phyloP scores from a whole-genome alignment of 257 asterid genomes.

The Ligustrum vulgare region DNA sequence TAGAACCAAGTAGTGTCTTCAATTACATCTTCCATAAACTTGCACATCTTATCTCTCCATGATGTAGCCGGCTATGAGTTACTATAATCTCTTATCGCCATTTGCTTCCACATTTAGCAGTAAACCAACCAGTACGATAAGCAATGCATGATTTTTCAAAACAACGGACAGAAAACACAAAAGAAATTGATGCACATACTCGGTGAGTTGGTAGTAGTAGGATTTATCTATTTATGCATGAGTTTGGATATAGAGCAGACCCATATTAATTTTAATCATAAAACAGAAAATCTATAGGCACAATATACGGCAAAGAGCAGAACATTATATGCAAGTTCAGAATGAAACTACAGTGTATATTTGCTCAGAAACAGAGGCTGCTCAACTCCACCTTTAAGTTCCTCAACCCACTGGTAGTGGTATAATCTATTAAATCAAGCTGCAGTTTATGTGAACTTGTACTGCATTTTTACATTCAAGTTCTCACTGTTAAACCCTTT shows the following conservation, averaged over 20 bases:
- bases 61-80: neutral
- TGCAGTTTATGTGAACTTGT: neutral
- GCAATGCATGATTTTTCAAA: neutral
- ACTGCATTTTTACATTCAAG: neutral
- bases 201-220: neutral
- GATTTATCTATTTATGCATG: too few species aligned
- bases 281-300: neutral
- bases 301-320: neutral
- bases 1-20: too few species aligned
- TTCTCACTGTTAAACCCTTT: neutral
- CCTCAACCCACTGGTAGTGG: neutral
- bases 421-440: neutral
- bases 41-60: neutral
- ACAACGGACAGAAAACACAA: too few species aligned
- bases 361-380: neutral
- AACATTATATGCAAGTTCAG: neutral
- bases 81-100: neutral
- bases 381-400: neutral
- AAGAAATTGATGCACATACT: neutral
- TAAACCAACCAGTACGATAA: neutral
- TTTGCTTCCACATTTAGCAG: neutral
- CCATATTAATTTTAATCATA: neutral
- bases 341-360: too few species aligned
- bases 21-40: neutral
- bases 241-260: neutral